Conservation (phyloP, 164 flowering plant species). For the Stephania yunnanensis region DNA sequence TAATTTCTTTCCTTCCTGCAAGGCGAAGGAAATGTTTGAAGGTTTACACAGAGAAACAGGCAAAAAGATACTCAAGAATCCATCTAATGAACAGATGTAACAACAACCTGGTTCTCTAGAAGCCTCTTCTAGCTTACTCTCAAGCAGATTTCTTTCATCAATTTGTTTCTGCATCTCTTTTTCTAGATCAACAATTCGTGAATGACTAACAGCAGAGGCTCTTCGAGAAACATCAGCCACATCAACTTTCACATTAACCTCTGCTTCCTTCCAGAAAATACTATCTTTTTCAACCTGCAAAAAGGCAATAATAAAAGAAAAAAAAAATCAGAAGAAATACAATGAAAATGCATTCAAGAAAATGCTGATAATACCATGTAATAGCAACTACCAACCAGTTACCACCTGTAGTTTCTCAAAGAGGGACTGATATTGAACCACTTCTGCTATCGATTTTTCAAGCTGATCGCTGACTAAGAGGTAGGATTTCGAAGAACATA, state of each 20-base stretch:
- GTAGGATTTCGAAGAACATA: constrained; percentile 56
- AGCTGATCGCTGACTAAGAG: constrained; percentile 55
- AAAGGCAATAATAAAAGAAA: not conserved
- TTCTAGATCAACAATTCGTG: constrained; percentile 47
- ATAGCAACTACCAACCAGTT: constrained; percentile 46
- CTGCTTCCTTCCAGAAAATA: constrained; percentile 72
- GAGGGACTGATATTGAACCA: constrained; percentile 44
- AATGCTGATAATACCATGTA: constrained; percentile 18
- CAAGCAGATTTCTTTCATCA: constrained; percentile 48
- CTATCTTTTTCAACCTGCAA: constrained; percentile 73
- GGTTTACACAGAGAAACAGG: not conserved
- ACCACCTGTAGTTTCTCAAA: constrained; percentile 93
- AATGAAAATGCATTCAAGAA: constrained; percentile 5
- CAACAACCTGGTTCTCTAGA: constrained; percentile 93
- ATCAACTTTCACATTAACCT: constrained; percentile 58
- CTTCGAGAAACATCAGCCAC: constrained; percentile 59
- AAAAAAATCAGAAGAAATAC: constrained; percentile 16
- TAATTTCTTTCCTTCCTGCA: constrained; percentile 86
- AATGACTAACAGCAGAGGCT: constrained; percentile 48
- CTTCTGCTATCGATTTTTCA: constrained; percentile 69
- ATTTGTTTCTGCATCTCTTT: constrained; percentile 46
- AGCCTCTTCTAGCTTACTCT: constrained; percentile 57
- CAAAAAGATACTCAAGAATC: not conserved
- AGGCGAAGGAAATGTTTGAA: constrained; percentile 15
- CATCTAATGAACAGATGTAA: not conserved